Evolutionary conservation across 331 rosid genomes (phyloP).

Genomic region (Ulmus americana): DNA sequence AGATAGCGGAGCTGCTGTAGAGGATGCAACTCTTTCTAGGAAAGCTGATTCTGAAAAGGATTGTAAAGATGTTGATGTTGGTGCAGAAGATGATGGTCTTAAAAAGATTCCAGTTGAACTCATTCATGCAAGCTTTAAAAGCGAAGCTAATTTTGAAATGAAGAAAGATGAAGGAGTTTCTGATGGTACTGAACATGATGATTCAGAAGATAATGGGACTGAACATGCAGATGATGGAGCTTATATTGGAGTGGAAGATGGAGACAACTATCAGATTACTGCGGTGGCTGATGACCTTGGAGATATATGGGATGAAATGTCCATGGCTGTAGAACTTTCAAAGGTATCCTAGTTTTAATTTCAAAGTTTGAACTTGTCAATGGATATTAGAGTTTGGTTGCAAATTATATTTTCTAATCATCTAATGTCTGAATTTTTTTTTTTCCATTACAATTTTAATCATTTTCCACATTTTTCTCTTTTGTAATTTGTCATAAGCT

Average conservation of each 20-base stretch:
- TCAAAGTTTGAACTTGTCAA: neutral
- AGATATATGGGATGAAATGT: slow-evolving; percentile 86
- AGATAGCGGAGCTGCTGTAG: slow-evolving; percentile 25
- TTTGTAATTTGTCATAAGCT: neutral
- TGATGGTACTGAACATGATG: too few relatives aligned
- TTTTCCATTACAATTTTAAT: too few relatives aligned
- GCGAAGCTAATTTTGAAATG: slow-evolving; percentile 8
- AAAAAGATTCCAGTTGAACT: too few relatives aligned
- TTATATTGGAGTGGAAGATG: slow-evolving; percentile 57
- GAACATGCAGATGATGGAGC: slow-evolving; percentile 39
- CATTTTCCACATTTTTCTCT: too few relatives aligned
- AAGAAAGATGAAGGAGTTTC: slow-evolving; percentile 39
- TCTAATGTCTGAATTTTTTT: too few relatives aligned
- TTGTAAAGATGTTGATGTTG: slow-evolving; percentile 33
- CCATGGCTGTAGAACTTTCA: slow-evolving; percentile 65
- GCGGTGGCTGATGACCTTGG: slow-evolving; percentile 55
- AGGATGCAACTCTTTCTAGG: slow-evolving; percentile 17
- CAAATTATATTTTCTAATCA: too few relatives aligned
- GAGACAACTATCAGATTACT: slow-evolving; percentile 27
- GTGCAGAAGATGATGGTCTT: too few relatives aligned
- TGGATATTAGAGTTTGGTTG: neutral
- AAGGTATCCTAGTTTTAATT: slow-evolving; percentile 41
- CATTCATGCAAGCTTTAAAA: slow-evolving; percentile 9
- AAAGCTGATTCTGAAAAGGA: slow-evolving; percentile 20
- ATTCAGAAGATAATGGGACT: slow-evolving; percentile 15